Percentiles rank a stretch among this genome's conserved stretches.
These are phyloP conservation scores for Ramalina intermedia DNA, from an alignment of 495 filamentous ascomycete species.

Conservation along the genomic window DNA sequence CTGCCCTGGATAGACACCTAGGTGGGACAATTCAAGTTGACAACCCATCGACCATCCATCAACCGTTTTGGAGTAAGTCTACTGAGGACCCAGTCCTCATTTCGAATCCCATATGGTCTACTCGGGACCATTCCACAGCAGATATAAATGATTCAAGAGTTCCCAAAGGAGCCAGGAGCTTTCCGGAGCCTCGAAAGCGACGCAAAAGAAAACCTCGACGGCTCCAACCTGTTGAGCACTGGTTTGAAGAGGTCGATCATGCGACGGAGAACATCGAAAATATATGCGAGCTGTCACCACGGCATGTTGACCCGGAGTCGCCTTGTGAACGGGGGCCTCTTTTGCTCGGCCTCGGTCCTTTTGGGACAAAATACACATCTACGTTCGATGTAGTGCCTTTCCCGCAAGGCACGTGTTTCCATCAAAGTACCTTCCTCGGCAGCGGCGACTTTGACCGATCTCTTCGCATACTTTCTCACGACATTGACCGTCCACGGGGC, in stretches of 20 bases:
- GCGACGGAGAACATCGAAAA: too few relatives aligned
- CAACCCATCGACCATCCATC: background rate
- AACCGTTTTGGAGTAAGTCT: background rate
- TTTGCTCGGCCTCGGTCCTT: constrained; percentile 35
- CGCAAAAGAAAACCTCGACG: constrained; percentile 40
- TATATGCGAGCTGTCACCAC: too few relatives aligned
- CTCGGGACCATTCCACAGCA: too few relatives aligned
- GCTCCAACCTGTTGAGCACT: constrained; percentile 30
- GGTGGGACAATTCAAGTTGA: too few relatives aligned
- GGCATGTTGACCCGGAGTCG: too few relatives aligned
- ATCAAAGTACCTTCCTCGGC: constrained; percentile 61
- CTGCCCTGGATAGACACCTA: too few relatives aligned
- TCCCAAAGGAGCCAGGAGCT: background rate
- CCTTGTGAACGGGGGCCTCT: background rate
- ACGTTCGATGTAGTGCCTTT: constrained; percentile 64
- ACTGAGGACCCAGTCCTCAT: background rate
- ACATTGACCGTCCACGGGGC: constrained; percentile 23
- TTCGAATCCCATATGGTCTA: background rate
- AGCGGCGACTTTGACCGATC: constrained; percentile 48
- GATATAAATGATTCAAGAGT: too few relatives aligned
- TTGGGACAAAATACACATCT: constrained; percentile 52
- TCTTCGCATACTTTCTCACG: constrained; percentile 21
- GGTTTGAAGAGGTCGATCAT: background rate
- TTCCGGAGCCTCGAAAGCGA: background rate
- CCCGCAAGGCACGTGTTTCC: constrained; percentile 55